Evolutionary conservation across 768 basidiomycete genomes (phyloP), one percentile per base, ranked within the genome.

Genomic region (Trametes coccinea): DNA sequence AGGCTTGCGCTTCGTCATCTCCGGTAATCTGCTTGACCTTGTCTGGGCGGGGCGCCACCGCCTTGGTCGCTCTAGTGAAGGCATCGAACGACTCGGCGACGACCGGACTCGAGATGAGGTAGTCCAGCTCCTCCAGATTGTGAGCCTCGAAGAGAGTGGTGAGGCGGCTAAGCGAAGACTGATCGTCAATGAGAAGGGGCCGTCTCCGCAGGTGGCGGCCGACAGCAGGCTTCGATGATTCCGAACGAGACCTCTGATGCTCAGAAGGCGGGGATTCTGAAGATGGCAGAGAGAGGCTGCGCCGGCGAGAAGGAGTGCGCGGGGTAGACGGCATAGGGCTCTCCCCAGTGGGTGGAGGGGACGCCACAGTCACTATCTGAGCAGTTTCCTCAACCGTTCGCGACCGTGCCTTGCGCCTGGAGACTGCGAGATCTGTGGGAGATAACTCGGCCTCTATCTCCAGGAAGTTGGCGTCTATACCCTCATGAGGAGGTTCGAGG

Each of bases 1-100:
- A 79, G 2, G 75, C 78, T 52, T 74, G 71, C 17, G 81, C 79
- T 33, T 77, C 79, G 7, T 77, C 74, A 54, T 79, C 78, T 30
- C 79, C 78, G 30, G 75, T 75, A 33, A 79, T 63, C 62, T 77
- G 72, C 53, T 70, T 65, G 62, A 78, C 69, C 66, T 80, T 82
- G 53, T 70, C 76, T 41, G 61, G 67, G 2, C 73, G 70, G 14
- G 66, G 64, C 0, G 49, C 30, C 7, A 39, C 44, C 2, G 59
- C 58, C 11, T 34, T 14, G 1, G 43, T 53, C n/a, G 58, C 33
- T 7, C 63, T 61, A 13, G 56, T 37, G 51, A 63, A 66, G 8
- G 65, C 62, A 43, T 64, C 61, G 31, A 68, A 61, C 5, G 65
- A 60, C 27, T 71, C 68, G n/a, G 53, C 55, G 0, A 65, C 59